Conservation (phyloP, 2,329 filamentous ascomycete genomes). For the Cladosporium cucumerinum region DNA sequence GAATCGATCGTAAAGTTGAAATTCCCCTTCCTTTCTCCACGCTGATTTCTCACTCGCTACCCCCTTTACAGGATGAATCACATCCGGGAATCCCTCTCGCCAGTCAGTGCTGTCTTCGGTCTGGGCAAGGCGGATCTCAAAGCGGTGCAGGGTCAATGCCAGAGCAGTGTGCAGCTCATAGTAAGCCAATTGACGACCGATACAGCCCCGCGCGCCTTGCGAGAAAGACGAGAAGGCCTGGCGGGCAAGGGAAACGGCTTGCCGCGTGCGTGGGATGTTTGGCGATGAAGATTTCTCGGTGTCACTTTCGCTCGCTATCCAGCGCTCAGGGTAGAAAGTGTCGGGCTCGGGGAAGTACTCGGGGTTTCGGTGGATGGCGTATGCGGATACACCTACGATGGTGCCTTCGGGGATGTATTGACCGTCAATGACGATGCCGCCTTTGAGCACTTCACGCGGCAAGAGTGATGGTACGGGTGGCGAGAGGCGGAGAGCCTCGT, state of each 20-base stretch:
- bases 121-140: background rate
- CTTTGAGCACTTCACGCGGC: slow-evolving; percentile 33
- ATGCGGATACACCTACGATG: slow-evolving; percentile 35
- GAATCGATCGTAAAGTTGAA: slow-evolving; percentile 69
- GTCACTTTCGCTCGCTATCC: slow-evolving; percentile 22
- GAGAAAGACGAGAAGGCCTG: slow-evolving; percentile 71
- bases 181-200: slow-evolving; percentile 54
- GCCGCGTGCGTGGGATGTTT: slow-evolving; percentile 5
- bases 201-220: slow-evolving; percentile 66
- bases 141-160: slow-evolving; percentile 23
- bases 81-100: background rate
- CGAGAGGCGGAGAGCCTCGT: slow-evolving; percentile 47
- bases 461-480: slow-evolving; percentile 41
- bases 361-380: slow-evolving; percentile 37
- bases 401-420: slow-evolving; percentile 35
- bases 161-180: slow-evolving; percentile 26
- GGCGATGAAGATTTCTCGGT: background rate
- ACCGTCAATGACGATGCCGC: slow-evolving; percentile 35
- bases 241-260: slow-evolving; percentile 8
- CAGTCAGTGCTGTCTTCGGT: background rate
- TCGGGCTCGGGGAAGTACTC: slow-evolving; percentile 30
- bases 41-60: slow-evolving; percentile 16
- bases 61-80: background rate
- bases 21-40: slow-evolving; percentile 59
- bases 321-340: slow-evolving; percentile 29